These are phyloP conservation scores for Paecilomyces niveus DNA, from an alignment of 2,329 filamentous ascomycete species.

Conservation along the genomic window DNA sequence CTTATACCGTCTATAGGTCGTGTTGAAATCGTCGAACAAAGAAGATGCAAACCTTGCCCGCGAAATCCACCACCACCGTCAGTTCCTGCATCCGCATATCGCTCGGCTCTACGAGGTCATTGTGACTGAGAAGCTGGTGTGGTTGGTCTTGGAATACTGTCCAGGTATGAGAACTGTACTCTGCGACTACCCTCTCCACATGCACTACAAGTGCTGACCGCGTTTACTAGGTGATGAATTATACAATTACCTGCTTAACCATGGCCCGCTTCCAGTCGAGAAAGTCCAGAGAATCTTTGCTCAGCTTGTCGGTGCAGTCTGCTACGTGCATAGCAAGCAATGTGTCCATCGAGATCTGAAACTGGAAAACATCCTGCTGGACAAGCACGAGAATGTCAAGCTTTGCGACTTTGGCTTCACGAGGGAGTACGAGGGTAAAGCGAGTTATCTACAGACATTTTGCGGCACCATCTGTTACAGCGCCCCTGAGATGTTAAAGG, in stretches of 20 bases:
- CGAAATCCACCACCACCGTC: conserved; percentile 96
- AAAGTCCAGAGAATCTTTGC: conserved; percentile 96
- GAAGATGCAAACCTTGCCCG: conserved; percentile 91
- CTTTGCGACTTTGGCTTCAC: conserved; percentile 98
- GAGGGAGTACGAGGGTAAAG: conserved; percentile 89
- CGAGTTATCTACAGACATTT: conserved; percentile 93
- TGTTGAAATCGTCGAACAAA: conserved; percentile 96
- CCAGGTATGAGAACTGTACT: conserved; percentile 54
- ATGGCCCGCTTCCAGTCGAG: conserved; percentile 73
- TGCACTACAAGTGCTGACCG: conserved; percentile 2
- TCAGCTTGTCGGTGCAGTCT: conserved; percentile 88
- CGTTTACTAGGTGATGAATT: conserved; percentile 71
- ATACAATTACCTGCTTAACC: conserved; percentile 86
- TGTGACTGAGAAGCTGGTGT: conserved; percentile 88
- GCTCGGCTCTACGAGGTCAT: conserved; percentile 96
- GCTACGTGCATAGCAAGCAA: conserved; percentile 88
- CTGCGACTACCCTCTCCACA: background rate
- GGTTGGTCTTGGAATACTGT: conserved; percentile 96
- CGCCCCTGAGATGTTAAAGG: conserved; percentile 96
- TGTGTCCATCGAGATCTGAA: conserved; percentile 97
- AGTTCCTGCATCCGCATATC: conserved; percentile 96
- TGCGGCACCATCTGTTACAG: conserved; percentile 98
- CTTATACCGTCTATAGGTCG: conserved; percentile 56
- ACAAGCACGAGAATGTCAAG: conserved; percentile 97
- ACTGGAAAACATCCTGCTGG: conserved; percentile 89